A percentile compares a stretch with the other conserved stretches of the same genome.
Evolutionary conservation across 169 alveolate genomes (phyloP).

Genomic region (Amoebophrya sp.): DNA sequence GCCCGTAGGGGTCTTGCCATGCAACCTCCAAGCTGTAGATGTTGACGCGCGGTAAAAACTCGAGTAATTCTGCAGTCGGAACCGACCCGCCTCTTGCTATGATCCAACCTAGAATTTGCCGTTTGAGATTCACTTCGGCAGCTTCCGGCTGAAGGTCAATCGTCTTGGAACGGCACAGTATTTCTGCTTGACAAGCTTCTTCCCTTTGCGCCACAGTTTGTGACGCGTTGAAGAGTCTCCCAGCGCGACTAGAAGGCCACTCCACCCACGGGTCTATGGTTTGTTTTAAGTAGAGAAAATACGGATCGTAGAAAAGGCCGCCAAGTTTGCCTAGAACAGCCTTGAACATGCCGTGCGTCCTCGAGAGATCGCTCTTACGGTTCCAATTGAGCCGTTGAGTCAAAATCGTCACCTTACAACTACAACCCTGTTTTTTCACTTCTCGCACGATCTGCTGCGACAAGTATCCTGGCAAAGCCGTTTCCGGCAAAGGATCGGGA

Average conservation of each 20-base stretch:
- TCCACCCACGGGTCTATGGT: background rate
- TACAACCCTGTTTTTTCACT: background rate
- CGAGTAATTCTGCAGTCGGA: background rate
- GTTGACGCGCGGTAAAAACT: background rate
- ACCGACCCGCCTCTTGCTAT: background rate
- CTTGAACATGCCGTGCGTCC: constrained; percentile 6
- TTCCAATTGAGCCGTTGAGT: background rate
- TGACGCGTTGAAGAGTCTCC: background rate
- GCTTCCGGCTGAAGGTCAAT: background rate
- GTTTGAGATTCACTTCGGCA: background rate
- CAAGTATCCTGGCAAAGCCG: background rate
- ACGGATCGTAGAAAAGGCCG: background rate
- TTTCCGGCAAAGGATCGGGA: background rate
- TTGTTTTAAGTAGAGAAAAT: background rate
- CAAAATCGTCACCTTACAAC: background rate
- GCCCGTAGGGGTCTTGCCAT: background rate
- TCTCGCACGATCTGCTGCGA: background rate
- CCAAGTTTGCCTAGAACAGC: background rate
- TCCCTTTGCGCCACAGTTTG: background rate
- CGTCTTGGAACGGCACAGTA: background rate
- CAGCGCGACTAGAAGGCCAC: background rate
- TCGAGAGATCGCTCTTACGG: background rate
- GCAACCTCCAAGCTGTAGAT: background rate
- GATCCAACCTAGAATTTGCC: background rate
- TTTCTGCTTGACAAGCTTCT: background rate